A percentile compares a stretch with the other conserved stretches of the same genome.
phyloP scores from a whole-genome alignment of 306 rosid genomes.

The Rosa multiflora region DNA sequence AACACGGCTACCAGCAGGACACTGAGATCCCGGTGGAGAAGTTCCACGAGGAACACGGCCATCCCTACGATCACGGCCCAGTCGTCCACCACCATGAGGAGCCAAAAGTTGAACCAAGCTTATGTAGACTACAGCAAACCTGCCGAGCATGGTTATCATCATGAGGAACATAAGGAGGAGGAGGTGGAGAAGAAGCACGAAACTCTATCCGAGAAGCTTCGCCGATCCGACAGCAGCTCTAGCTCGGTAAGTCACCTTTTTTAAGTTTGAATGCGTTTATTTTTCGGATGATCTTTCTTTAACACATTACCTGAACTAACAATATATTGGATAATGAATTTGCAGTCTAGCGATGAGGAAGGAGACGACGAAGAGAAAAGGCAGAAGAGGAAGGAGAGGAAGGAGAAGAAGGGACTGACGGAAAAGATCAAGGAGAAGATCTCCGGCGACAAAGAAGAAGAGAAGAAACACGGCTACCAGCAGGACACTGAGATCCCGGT shows the following conservation, averaged over 20 bases:
- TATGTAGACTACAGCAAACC: neutral
- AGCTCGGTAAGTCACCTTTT: conserved; percentile 46
- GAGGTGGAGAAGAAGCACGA: conserved; percentile 30
- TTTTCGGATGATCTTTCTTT: too few species aligned
- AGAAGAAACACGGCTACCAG: conserved; percentile 22
- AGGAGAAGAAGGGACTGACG: conserved; percentile 48
- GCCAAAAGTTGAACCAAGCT: neutral
- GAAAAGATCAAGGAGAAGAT: conserved; percentile 34
- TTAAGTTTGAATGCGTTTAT: too few species aligned
- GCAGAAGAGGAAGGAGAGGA: conserved; percentile 51
- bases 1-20: conserved; percentile 29
- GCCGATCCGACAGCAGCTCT: conserved; percentile 37
- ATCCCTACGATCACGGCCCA: neutral
- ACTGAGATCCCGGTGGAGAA: conserved; percentile 53
- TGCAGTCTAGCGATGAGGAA: conserved; percentile 79
- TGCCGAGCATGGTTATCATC: neutral
- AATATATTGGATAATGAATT: neutral
- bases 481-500: conserved; percentile 45
- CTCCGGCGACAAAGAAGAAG: conserved; percentile 22
- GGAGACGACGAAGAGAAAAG: conserved; percentile 49
- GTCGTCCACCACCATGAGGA: neutral
- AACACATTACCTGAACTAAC: neutral
- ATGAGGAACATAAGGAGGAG: conserved; percentile 17
- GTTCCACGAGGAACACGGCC: conserved; percentile 30
- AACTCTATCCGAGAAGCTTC: conserved; percentile 34